A percentile compares a stretch with the other conserved stretches of the same genome.
These are phyloP conservation scores for Onygena corvina DNA, from an alignment of 2,329 filamentous ascomycete species.

Conservation along the genomic window DNA sequence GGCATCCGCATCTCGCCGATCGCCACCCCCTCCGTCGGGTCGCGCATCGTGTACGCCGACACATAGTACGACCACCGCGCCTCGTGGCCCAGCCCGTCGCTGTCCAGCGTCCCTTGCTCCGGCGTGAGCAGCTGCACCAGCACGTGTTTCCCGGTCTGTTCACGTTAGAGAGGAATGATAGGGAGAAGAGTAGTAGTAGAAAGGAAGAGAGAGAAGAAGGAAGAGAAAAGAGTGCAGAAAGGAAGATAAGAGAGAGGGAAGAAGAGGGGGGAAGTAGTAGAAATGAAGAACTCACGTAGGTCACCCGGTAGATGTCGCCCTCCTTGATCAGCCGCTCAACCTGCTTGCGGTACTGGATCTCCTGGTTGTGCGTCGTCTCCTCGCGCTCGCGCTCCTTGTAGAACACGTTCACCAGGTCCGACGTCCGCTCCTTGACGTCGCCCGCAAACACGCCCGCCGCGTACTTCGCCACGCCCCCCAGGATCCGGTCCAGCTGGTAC, in stretches of 20 bases:
- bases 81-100: slow-evolving; percentile 52
- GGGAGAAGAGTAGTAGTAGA: too few relatives aligned
- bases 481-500: slow-evolving; percentile 82
- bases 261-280: too few relatives aligned
- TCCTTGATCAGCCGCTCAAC: slow-evolving; percentile 90
- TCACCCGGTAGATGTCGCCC: slow-evolving; percentile 77
- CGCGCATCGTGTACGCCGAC: slow-evolving; percentile 75
- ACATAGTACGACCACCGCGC: slow-evolving; percentile 88
- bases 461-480: slow-evolving; percentile 68
- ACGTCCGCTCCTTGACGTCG: slow-evolving; percentile 85
- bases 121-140: slow-evolving; percentile 74
- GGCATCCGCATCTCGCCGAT: slow-evolving; percentile 54
- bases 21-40: slow-evolving; percentile 70
- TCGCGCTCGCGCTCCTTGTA: slow-evolving; percentile 67
- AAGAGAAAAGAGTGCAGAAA: too few relatives aligned
- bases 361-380: slow-evolving; percentile 76
- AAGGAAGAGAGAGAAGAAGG: too few relatives aligned
- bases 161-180: not conserved
- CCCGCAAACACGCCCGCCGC: slow-evolving; percentile 71
- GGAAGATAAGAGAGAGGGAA: too few relatives aligned
- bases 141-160: slow-evolving; percentile 46
- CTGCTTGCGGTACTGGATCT: slow-evolving; percentile 81
- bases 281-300: slow-evolving; percentile 81
- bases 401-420: slow-evolving; percentile 80
- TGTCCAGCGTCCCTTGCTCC: slow-evolving; percentile 67